Conservation (phyloP, 73 alveolate species). For the Urostyla sp. region DNA sequence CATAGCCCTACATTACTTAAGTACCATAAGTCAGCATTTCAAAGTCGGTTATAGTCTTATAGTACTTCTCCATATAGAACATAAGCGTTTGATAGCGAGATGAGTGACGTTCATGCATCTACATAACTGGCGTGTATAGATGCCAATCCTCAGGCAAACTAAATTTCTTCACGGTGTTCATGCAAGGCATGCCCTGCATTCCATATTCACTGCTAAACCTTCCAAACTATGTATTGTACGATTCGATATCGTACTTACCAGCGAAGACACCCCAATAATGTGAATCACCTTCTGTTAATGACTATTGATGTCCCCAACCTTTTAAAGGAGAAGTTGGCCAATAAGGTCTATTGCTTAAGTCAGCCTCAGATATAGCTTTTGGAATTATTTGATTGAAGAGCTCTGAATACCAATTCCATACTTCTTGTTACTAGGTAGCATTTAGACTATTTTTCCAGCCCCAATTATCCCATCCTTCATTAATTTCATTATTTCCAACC, state of each 20-base stretch:
- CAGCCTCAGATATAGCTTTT: constrained; percentile 43
- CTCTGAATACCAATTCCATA: constrained; percentile 58
- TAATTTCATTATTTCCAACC: constrained; percentile 82
- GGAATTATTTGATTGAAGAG: constrained; percentile 64
- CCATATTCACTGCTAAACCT: constrained; percentile 92
- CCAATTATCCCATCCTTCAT: constrained; percentile 79
- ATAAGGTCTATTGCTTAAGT: constrained; percentile 64
- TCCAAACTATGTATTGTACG: constrained; percentile 77
- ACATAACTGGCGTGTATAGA: constrained; percentile 76
- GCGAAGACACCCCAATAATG: constrained; percentile 94
- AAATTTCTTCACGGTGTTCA: constrained; percentile 77
- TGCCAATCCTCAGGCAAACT: constrained; percentile 71
- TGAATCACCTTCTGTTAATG: constrained; percentile 93
- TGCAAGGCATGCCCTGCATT: constrained; percentile 86
- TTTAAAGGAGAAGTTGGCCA: constrained; percentile 59
- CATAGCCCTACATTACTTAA: constrained; percentile 83
- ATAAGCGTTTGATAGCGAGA: constrained; percentile 78
- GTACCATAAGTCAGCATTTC: constrained; percentile 80
- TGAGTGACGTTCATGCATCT: constrained; percentile 88
- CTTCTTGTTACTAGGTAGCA: background rate
- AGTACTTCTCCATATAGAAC: constrained; percentile 78
- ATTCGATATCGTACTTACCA: constrained; percentile 77
- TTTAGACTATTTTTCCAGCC: constrained; percentile 64
- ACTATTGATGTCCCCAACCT: too few species aligned
- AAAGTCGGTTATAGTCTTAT: constrained; percentile 74